A percentile compares a stretch with the other conserved stretches of the same genome.
Conservation (phyloP, 1,284 basidiomycete species). For the Amylostereum chailletii region DNA sequence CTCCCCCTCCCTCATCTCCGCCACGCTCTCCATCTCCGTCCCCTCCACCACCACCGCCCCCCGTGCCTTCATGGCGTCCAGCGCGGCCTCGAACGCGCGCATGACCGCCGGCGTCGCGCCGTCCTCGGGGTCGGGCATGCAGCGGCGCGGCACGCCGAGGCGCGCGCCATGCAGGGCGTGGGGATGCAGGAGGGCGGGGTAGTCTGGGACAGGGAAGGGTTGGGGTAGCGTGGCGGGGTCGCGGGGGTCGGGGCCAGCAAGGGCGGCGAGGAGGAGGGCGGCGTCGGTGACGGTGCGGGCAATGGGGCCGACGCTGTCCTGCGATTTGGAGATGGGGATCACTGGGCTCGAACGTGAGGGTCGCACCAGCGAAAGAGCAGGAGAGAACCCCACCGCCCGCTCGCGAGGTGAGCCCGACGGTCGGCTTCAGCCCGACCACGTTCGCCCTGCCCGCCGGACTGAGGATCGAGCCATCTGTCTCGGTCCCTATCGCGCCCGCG, state of each 20-base stretch:
- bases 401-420: constrained; percentile 54
- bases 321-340: constrained; percentile 51
- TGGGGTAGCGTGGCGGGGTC: constrained; percentile 57
- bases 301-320: constrained; percentile 60
- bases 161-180: constrained; percentile 46
- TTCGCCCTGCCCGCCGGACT: constrained; percentile 41
- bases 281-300: constrained; percentile 51
- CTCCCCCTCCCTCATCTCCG: constrained; percentile 18
- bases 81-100: constrained; percentile 42
- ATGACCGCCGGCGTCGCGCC: constrained; percentile 25
- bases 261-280: constrained; percentile 47
- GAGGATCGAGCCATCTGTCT: constrained; percentile 21
- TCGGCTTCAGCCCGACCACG: constrained; percentile 52
- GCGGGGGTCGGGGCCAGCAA: constrained; percentile 50
- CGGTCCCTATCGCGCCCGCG: constrained; percentile 21
- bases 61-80: constrained; percentile 15
- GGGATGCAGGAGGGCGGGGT: constrained; percentile 37
- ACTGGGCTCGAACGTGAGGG: constrained; percentile 24
- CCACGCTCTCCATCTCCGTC: constrained; percentile 37
- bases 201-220: constrained; percentile 45
- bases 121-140: constrained; percentile 3
- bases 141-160: constrained; percentile 44
- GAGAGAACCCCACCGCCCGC: constrained; percentile 36
- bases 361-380: neutral
- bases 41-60: constrained; percentile 47